phyloP scores from a whole-genome alignment of 2,329 filamentous ascomycete genomes.

The Scedosporium aurantiacum region DNA sequence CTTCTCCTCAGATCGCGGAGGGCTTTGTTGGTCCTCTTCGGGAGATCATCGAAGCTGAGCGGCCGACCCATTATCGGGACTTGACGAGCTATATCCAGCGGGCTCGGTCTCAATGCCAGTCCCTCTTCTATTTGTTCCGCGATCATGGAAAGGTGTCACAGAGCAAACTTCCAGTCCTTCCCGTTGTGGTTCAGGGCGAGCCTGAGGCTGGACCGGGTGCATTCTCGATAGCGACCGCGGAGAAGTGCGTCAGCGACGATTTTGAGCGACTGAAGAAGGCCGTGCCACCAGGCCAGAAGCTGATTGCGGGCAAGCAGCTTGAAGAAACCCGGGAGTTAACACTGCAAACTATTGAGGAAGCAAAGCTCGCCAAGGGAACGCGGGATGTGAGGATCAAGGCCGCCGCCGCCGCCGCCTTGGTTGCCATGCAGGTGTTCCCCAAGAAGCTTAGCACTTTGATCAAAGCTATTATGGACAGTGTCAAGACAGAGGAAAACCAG shows the following conservation, averaged over 20 bases:
- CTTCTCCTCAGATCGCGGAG: conserved; percentile 35
- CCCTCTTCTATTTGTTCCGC: conserved; percentile 80
- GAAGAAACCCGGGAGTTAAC: conserved; percentile 65
- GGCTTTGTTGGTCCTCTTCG: conserved; percentile 55
- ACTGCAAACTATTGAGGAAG: conserved; percentile 64
- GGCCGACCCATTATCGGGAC: conserved; percentile 76
- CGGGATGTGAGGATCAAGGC: conserved; percentile 81
- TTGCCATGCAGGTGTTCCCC: conserved; percentile 76
- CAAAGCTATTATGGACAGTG: conserved; percentile 95
- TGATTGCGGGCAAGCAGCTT: conserved; percentile 71
- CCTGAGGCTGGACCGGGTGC: conserved; percentile 82
- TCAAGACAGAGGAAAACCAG: conserved; percentile 87
- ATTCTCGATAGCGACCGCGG: conserved; percentile 78
- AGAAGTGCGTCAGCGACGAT: conserved; percentile 76
- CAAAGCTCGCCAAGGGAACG: conserved; percentile 64
- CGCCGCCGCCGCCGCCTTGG: conserved; percentile 74
- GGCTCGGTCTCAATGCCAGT: conserved; percentile 81
- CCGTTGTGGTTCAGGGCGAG: conserved; percentile 89
- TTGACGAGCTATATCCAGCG: conserved; percentile 83
- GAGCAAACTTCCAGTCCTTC: conserved; percentile 65
- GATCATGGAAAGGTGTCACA: conserved; percentile 76
- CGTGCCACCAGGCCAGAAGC: conserved; percentile 77
- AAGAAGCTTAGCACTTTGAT: conserved; percentile 92
- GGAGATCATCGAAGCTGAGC: conserved; percentile 68
- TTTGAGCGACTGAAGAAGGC: conserved; percentile 80